phyloP scores from a whole-genome alignment of 1,139 yeast species.

The Hyphopichia burtonii region DNA sequence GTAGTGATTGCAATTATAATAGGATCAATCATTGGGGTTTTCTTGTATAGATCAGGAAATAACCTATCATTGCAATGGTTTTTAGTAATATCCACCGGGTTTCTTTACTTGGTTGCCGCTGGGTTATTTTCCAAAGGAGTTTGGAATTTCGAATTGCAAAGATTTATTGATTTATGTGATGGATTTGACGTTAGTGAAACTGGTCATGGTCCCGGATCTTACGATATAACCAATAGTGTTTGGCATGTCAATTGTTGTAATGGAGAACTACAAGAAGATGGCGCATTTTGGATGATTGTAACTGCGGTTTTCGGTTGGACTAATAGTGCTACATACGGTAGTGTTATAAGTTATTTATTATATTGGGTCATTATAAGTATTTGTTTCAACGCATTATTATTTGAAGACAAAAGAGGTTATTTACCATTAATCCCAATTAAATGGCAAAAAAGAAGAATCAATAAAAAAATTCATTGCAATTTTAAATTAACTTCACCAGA shows the following conservation, averaged over 20 bases:
- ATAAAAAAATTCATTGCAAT: constrained; percentile 32
- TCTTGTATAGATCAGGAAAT: constrained; percentile 43
- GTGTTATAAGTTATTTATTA: constrained; percentile 35
- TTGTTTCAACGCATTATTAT: constrained; percentile 24
- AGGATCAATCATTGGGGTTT: constrained; percentile 35
- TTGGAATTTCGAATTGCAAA: constrained; percentile 46
- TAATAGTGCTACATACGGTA: constrained; percentile 48
- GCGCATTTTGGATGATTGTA: constrained; percentile 44
- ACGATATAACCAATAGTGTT: constrained; percentile 37
- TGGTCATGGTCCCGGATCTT: constrained; percentile 49
- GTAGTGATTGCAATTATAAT: constrained; percentile 27
- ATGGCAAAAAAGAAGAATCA: constrained; percentile 54
- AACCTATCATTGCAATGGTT: constrained; percentile 42
- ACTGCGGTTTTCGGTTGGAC: constrained; percentile 51
- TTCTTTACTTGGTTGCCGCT: constrained; percentile 45
- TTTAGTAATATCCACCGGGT: constrained; percentile 38
- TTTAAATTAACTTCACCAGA: constrained; percentile 8
- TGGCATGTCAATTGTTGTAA: constrained; percentile 53
- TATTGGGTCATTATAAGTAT: constrained; percentile 36
- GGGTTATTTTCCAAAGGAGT: constrained; percentile 48
- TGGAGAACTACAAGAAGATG: constrained; percentile 45
- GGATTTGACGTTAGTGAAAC: constrained; percentile 49
- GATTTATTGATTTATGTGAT: constrained; percentile 39
- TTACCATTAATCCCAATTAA: constrained; percentile 47
- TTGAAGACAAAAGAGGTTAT: constrained; percentile 32